These are phyloP conservation scores for Leptographium radiaticola DNA, from an alignment of 2,329 filamentous ascomycete genomes.

Conservation along the genomic window DNA sequence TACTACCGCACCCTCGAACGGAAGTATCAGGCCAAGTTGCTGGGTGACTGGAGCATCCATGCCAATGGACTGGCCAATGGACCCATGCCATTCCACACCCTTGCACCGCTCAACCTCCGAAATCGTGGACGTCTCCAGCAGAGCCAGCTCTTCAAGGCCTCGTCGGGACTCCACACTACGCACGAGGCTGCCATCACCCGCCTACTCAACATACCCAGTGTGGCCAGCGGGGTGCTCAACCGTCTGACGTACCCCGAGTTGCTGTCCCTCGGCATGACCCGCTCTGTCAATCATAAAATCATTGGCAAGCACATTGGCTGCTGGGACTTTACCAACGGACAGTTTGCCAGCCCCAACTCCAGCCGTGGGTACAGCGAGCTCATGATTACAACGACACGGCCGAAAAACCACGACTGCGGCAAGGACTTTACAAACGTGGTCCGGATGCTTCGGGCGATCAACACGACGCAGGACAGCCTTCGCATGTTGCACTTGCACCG, in stretches of 20 bases:
- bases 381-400: not conserved
- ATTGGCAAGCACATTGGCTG: not conserved
- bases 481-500: constrained; percentile 4
- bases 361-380: not conserved
- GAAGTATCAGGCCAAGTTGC: not conserved
- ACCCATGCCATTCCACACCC: not conserved
- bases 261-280: not conserved
- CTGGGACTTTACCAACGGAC: constrained; percentile 1
- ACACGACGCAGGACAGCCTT: not conserved
- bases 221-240: not conserved
- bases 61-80: not conserved
- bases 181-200: not conserved
- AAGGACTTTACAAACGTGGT: not conserved
- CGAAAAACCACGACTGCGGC: not conserved
- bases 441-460: not conserved
- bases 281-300: not conserved
- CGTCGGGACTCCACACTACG: not conserved
- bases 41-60: not conserved
- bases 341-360: not conserved
- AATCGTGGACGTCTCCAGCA: not conserved
- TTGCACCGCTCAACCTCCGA: not conserved
- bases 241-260: not conserved
- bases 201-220: not conserved
- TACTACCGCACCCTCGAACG: not conserved
- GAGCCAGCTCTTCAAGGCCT: not conserved